These are phyloP conservation scores for Zhuliangozyma parablackwelliae DNA, from an alignment of 1,139 yeast genomes.

Conservation along the genomic window DNA sequence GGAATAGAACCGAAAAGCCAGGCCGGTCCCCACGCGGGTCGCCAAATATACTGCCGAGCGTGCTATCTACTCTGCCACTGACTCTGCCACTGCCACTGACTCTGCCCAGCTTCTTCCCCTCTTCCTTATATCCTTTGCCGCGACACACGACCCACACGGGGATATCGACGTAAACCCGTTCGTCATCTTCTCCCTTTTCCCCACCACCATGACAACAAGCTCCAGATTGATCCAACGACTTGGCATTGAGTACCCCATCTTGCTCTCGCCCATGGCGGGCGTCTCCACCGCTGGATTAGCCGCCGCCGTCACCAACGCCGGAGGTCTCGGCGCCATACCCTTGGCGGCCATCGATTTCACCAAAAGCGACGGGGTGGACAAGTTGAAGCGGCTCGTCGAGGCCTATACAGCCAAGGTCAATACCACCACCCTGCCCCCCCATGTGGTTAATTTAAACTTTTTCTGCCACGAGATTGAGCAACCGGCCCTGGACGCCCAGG, in stretches of 20 bases:
- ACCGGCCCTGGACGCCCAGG: constrained; percentile 14
- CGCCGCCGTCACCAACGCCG: constrained; percentile 29
- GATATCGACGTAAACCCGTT: no score
- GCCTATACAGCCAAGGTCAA: not conserved
- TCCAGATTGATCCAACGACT: constrained; percentile 6
- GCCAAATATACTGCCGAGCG: no score
- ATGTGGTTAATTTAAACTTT: constrained; percentile 41
- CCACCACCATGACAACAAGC: not conserved
- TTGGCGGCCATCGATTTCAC: constrained; percentile 30
- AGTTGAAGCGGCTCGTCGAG: constrained; percentile 11
- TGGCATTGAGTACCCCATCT: constrained; percentile 30
- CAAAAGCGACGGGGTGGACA: constrained; percentile 12
- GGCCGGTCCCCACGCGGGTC: no score
- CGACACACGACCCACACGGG: no score
- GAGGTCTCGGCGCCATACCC: constrained; percentile 47
- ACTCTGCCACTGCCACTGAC: no score
- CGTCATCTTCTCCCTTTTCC: no score
- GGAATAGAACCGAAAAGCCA: no score
- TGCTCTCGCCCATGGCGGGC: constrained; percentile 57
- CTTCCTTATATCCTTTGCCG: no score
- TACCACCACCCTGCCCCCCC: not conserved
- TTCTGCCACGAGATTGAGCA: constrained; percentile 35
- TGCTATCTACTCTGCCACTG: no score
- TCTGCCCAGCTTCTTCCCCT: no score
- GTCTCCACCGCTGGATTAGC: constrained; percentile 40